Base-by-base conservation (phyloP, 257 asterid species). In the Lithospermum erythrorhizon region DNA sequence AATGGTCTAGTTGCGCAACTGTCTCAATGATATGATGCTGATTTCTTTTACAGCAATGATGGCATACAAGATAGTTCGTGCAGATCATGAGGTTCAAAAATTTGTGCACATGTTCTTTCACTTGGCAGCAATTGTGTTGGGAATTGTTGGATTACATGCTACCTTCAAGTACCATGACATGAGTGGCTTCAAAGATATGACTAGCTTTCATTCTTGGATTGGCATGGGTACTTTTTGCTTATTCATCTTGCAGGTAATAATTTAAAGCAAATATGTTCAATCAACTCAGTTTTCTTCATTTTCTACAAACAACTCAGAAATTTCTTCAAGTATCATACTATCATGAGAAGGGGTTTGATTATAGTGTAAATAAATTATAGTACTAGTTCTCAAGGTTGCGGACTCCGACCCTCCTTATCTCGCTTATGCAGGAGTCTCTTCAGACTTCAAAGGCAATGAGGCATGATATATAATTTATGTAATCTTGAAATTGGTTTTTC, bases 161-260 rank as follows among this genome's bases (percentile, higher is more conserved):
- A 76, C 66, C 0, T 89, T 89, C 74, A 86, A 86, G 79, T 89
- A 58, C 70, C 96, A 89, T 37, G 73, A 79, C 6, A 71, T 11
- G 48, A 35, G 47, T 3, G 45, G 74, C 58, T 19, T 82, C 53
- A 22, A 70, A 52, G 32, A 89, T 71, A 29, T 89, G 81, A 73
- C 65, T 35, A 86, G 83, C 82, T 62, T 71, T 70, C 93, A 85
- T 75, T 89, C 96, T 21, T 89, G 96, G 96, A 89, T 89, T 3
- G 96, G 96, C 21, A 78, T 89, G 6, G 78, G 63, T 53, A 82
- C 94, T 55, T 80, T 89, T 77, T 74, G 79, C 75, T 61, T 89
- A 35, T 89, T 62, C 73, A 77, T 85, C 64, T 69, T 84, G 72
- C 96, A 88, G 94, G 96, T 87, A 76, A 64, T 2, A 47, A 18